Evolutionary conservation across 768 basidiomycete species (phyloP), one percentile per base, ranked within the genome.

Genomic region (Grammothele lineata): DNA sequence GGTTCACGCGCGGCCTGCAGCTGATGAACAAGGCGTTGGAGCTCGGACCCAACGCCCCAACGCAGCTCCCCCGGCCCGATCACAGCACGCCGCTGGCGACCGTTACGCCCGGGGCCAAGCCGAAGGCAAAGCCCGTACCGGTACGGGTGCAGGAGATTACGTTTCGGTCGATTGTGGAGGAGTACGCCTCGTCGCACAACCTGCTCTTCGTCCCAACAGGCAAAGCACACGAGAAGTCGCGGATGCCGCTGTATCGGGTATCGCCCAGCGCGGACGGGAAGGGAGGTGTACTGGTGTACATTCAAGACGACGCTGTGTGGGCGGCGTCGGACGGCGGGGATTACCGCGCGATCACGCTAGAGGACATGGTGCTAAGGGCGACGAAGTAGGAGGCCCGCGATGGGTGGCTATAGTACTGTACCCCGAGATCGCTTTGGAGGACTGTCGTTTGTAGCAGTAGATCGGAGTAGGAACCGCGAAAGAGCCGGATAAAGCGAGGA

Each of bases 231-330:
- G 85, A 86, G 57, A 73, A 70, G 37, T 92, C 92, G 15, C 80
- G 94, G 45, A 88, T 94, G 83, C 92, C 92, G 6, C 64, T 98
- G 40, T 97, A 84, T 73, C 80, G 85, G 40, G 83, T 97, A 11
- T 88, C 90, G 46, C 70, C 70, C 43, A 82, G 75, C 18, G 80
- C 79, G 12, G 90, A 91, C 63, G 93, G 92, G 10, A 85, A 83
- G 58, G 87, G 90, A 8, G 95, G 95, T 0, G 60, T 97, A 35
- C 70, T 92, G 56, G 84, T 96, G 19, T 99, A 95, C 67, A 78
- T 98, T 35, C 70, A 82, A 54, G 93, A 96, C 57, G 93, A 96
- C 67, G 94, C 93, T 1, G 90, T 97, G 12, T 98, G 94, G 87
- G 85, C 87, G 3, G 74, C 80, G 8, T 72, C 71, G 26, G 80